These are phyloP conservation scores for Scheffersomyces stipitis DNA, from an alignment of 805 yeast species.

Conservation along the genomic window DNA sequence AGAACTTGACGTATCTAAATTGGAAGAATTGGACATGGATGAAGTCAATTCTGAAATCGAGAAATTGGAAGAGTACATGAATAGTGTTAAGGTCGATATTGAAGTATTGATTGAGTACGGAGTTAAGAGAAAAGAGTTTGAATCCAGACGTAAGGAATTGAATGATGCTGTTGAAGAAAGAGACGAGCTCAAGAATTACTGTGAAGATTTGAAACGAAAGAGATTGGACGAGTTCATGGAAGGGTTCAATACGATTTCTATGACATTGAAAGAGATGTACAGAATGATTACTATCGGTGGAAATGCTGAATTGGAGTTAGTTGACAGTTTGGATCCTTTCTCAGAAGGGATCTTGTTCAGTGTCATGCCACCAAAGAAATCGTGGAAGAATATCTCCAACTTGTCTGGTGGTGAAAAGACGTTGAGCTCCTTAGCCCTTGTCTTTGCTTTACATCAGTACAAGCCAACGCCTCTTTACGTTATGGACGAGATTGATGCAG, in stretches of 20 bases:
- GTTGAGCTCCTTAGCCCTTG: constrained; percentile 88
- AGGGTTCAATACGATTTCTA: constrained; percentile 84
- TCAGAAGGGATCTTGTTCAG: constrained; percentile 95
- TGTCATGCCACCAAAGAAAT: constrained; percentile 98
- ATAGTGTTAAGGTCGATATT: constrained; percentile 61
- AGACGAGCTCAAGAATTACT: constrained; percentile 58
- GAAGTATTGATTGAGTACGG: constrained; percentile 79
- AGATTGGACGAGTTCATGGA: constrained; percentile 88
- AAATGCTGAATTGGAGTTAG: constrained; percentile 94
- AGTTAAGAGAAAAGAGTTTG: constrained; percentile 61
- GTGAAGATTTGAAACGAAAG: constrained; percentile 69
- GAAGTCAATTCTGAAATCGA: constrained; percentile 51
- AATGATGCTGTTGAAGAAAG: constrained; percentile 65
- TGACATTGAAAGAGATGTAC: constrained; percentile 92
- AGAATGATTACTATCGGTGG: constrained; percentile 99
- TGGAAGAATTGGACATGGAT: constrained; percentile 48
- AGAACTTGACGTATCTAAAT: constrained; percentile 50
- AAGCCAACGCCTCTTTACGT: constrained; percentile 97
- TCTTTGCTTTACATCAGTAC: constrained; percentile 92
- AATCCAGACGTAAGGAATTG: constrained; percentile 61
- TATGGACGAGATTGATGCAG: constrained; percentile 99
- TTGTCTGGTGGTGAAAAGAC: constrained; percentile 98
- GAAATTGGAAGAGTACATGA: constrained; percentile 54
- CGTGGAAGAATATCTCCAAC: constrained; percentile 95
- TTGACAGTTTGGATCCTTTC: constrained; percentile 95